Evolutionary conservation across 2,329 filamentous ascomycete genomes (phyloP).

Genomic region (Exserohilum turcica): DNA sequence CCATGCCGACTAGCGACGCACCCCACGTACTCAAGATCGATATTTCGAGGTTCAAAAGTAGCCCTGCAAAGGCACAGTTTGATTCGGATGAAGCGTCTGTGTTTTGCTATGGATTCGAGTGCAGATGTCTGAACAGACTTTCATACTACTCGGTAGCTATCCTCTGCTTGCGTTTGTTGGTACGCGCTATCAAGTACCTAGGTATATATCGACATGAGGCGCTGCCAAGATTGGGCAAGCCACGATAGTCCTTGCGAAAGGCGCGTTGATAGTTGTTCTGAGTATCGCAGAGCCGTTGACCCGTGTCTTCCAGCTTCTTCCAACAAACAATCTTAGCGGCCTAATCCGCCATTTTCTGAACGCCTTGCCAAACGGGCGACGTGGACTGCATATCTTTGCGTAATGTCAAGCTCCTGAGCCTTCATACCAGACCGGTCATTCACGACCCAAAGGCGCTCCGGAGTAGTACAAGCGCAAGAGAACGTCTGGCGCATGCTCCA

Average conservation of each 20-base stretch:
- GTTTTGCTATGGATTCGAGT: constrained; percentile 74
- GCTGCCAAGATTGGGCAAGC: constrained; percentile 57
- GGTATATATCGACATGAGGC: constrained; percentile 68
- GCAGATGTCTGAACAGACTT: constrained; percentile 67
- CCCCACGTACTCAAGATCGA: constrained; percentile 28
- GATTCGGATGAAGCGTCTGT: constrained; percentile 53
- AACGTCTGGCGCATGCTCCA: constrained; percentile 2
- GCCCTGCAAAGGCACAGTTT: constrained; percentile 48
- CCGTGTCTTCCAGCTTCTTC: constrained; percentile 37
- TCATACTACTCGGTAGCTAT: constrained; percentile 48
- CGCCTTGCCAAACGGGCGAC: constrained; percentile 25
- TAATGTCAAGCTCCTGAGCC: constrained; percentile 20
- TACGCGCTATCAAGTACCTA: constrained; percentile 68
- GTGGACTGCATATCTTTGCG: constrained; percentile 20
- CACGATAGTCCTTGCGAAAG: constrained; percentile 42
- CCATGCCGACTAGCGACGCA: constrained; percentile 22
- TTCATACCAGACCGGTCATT: constrained; percentile 16
- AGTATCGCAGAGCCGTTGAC: constrained; percentile 41
- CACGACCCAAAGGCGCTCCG: constrained; percentile 9
- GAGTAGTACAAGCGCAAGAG: constrained; percentile 1
- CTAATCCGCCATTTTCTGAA: constrained; percentile 30
- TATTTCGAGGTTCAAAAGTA: constrained; percentile 42
- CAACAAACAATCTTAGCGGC: constrained; percentile 29
- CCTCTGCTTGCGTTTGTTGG: constrained; percentile 55
- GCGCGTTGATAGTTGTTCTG: constrained; percentile 39